These are phyloP conservation scores for Suillus bovinus DNA, from an alignment of 768 basidiomycete genomes.

Conservation along the genomic window DNA sequence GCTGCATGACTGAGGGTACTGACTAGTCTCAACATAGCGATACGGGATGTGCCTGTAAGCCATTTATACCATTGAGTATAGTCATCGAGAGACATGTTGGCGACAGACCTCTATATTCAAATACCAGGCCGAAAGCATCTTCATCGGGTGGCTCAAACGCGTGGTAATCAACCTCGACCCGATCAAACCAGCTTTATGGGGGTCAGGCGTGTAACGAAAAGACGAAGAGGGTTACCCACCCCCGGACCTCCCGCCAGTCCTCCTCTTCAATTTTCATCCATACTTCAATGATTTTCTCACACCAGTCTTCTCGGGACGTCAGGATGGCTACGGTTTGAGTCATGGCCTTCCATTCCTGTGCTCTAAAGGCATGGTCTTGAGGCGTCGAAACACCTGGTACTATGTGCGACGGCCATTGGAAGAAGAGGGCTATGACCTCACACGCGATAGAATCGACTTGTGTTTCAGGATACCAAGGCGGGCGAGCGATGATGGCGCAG, in stretches of 20 bases:
- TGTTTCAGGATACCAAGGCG: slow-evolving; percentile 30
- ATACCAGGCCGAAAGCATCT: slow-evolving; percentile 16
- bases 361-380: slow-evolving; percentile 13
- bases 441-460: slow-evolving; percentile 22
- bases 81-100: background rate
- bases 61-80: background rate
- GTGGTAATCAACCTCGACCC: slow-evolving; percentile 18
- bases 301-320: slow-evolving; percentile 29
- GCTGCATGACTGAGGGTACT: slow-evolving; percentile 23
- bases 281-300: slow-evolving; percentile 24
- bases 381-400: slow-evolving; percentile 26
- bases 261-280: slow-evolving; percentile 32
- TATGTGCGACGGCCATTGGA: slow-evolving; percentile 21
- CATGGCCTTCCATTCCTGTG: slow-evolving; percentile 26
- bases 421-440: slow-evolving; percentile 26
- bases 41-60: slow-evolving; percentile 22
- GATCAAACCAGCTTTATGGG: slow-evolving; percentile 15
- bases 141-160: slow-evolving; percentile 14
- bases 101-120: slow-evolving; percentile 22
- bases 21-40: slow-evolving; percentile 29
- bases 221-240: slow-evolving; percentile 12
- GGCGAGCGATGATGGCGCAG: slow-evolving; percentile 25
- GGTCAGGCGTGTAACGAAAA: background rate
- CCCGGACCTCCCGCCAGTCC: slow-evolving; percentile 18
- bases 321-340: slow-evolving; percentile 23